These are phyloP conservation scores for Phytophthora sp. DNA, from an alignment of 352 stramenopile species.

Conservation along the genomic window DNA sequence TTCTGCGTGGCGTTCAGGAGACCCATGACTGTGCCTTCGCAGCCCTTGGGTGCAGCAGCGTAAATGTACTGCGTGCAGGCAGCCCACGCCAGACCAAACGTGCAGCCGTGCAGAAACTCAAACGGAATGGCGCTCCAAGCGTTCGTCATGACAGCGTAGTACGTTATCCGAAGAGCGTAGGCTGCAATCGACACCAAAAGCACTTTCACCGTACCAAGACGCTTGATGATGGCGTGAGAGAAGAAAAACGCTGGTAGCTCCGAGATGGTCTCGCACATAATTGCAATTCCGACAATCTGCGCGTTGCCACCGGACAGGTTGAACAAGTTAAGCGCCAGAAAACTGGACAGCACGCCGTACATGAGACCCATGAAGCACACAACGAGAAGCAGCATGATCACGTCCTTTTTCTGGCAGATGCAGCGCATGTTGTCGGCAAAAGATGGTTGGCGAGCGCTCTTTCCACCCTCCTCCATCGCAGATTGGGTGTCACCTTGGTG, in stretches of 20 bases:
- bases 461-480: conserved; percentile 26
- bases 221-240: conserved; percentile 66
- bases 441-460: conserved; percentile 7
- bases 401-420: conserved; percentile 44
- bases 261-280: conserved; percentile 43
- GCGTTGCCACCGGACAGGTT: conserved; percentile 68
- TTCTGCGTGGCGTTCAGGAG: conserved; percentile 66
- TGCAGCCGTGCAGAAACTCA: conserved; percentile 61
- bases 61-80: conserved; percentile 66
- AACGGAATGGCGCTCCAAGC: conserved; percentile 66
- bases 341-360: conserved; percentile 76
- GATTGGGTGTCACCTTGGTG: conserved; percentile 33
- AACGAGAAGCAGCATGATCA: conserved; percentile 66
- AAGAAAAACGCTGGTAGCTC: conserved; percentile 81
- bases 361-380: conserved; percentile 79
- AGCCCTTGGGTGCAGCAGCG: conserved; percentile 40
- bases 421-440: conserved; percentile 33
- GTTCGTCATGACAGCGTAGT: conserved; percentile 65
- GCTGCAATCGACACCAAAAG: conserved; percentile 53
- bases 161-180: conserved; percentile 58
- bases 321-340: conserved; percentile 76
- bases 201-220: conserved; percentile 64
- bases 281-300: conserved; percentile 73
- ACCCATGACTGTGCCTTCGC: conserved; percentile 63
- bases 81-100: conserved; percentile 60